These are phyloP conservation scores for Gossypium thurberi DNA, from an alignment of 345 rosid species.

Conservation along the genomic window DNA sequence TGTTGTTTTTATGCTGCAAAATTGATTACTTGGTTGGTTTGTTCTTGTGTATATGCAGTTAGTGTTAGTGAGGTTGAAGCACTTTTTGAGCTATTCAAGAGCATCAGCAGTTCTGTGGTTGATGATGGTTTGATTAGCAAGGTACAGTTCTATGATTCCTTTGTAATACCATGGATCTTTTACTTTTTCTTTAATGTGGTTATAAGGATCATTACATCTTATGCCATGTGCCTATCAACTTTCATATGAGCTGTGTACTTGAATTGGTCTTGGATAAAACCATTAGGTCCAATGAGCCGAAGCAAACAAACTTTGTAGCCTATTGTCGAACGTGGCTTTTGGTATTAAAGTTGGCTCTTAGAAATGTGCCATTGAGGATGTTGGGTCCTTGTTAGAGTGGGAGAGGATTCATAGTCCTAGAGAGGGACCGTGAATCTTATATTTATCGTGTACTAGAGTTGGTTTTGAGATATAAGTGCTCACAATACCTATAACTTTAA, in stretches of 20 bases:
- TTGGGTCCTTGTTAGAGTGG: too few relatives aligned
- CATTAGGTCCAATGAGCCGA: background rate
- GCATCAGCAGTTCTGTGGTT: conserved; percentile 92
- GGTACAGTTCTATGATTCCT: conserved; percentile 37
- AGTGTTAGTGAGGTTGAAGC: conserved; percentile 99
- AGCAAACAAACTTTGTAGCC: background rate
- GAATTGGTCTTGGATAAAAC: background rate
- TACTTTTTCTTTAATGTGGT: background rate
- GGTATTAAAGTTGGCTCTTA: too few relatives aligned
- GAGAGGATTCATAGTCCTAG: too few relatives aligned
- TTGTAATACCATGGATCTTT: background rate
- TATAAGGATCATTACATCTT: background rate
- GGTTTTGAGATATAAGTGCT: too few relatives aligned
- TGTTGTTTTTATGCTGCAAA: background rate
- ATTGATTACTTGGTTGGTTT: background rate
- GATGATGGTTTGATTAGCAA: conserved; percentile 97
- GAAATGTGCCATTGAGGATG: too few relatives aligned
- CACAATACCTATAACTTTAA: too few relatives aligned
- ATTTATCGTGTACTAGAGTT: too few relatives aligned
- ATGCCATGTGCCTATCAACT: background rate
- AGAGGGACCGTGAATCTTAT: too few relatives aligned
- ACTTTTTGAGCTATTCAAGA: conserved; percentile 87
- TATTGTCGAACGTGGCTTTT: too few relatives aligned
- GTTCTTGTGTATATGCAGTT: conserved; percentile 48
- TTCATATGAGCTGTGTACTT: too few relatives aligned